phyloP scores from a whole-genome alignment of 202 grass and related monocot species.

The Panicum hallii region DNA sequence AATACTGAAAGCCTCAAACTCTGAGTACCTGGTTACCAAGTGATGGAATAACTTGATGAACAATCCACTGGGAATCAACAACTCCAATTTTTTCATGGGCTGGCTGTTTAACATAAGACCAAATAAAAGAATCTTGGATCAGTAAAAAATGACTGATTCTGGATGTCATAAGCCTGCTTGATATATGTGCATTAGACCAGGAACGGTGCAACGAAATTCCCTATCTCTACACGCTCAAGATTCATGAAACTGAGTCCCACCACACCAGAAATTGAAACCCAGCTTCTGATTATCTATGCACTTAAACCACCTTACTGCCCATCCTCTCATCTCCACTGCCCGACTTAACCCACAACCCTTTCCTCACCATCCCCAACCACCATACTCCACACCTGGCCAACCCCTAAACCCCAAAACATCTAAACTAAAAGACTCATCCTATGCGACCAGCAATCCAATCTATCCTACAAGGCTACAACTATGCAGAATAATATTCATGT shows the following conservation, averaged over 20 bases:
- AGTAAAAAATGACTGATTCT: conserved; percentile 30
- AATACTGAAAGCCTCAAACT: neutral
- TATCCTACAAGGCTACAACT: neutral
- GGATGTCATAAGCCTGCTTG: neutral
- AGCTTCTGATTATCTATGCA: neutral
- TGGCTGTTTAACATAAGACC: conserved; percentile 63
- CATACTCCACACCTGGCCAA: neutral
- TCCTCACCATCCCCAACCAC: neutral
- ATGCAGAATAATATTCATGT: neutral
- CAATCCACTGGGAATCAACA: conserved; percentile 91
- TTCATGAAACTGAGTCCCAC: neutral
- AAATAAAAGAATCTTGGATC: conserved; percentile 32
- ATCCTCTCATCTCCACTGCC: conserved; percentile 10
- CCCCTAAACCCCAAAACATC: neutral
- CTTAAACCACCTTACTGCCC: neutral
- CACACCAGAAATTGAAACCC: neutral
- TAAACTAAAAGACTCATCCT: conserved; percentile 4
- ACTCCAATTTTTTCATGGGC: conserved; percentile 93
- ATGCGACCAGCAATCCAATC: neutral
- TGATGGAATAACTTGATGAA: conserved; percentile 84
- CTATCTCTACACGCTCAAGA: neutral
- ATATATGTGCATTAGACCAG: neutral
- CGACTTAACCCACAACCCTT: neutral
- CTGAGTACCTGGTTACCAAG: conserved; percentile 76
- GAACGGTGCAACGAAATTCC: neutral